phyloP scores from a whole-genome alignment of 2,329 filamentous ascomycete species.

The Pestalotiopsis sp. region DNA sequence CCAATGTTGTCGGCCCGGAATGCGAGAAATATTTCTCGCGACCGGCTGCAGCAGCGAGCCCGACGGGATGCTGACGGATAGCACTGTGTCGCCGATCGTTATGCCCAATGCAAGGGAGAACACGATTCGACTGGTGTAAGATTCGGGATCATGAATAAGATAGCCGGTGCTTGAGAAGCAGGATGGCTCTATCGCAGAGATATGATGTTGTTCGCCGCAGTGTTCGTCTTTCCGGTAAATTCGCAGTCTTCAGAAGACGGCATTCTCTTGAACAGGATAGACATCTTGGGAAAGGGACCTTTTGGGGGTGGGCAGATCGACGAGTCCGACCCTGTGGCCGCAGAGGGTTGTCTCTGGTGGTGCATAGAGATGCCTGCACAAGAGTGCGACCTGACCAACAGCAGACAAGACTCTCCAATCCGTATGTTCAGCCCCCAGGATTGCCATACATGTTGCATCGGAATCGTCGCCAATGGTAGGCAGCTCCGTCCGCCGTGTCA shows the following conservation, averaged over 20 bases:
- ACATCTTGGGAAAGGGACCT: constrained; percentile 1
- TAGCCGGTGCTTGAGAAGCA: background rate
- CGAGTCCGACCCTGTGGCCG: background rate
- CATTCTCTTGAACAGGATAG: background rate
- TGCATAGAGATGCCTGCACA: background rate
- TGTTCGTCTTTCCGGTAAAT: background rate
- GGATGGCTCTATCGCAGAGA: background rate
- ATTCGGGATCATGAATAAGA: background rate
- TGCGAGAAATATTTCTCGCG: background rate
- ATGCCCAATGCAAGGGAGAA: background rate
- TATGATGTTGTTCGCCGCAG: background rate
- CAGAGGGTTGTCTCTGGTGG: background rate
- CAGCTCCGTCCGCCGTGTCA: constrained; percentile 1
- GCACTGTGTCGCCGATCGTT: background rate
- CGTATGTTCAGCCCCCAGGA: constrained; percentile 7
- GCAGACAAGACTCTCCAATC: constrained; percentile 1
- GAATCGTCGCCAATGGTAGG: constrained; percentile 2
- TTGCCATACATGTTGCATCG: background rate
- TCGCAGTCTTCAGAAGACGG: background rate
- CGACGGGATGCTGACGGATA: background rate
- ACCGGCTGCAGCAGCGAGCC: background rate
- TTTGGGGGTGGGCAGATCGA: constrained; percentile 1
- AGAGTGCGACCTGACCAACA: constrained; percentile 8
- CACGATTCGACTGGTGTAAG: background rate
- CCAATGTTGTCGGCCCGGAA: background rate